phyloP scores from a whole-genome alignment of 305 asterid species.

The Ajuga reptans region DNA sequence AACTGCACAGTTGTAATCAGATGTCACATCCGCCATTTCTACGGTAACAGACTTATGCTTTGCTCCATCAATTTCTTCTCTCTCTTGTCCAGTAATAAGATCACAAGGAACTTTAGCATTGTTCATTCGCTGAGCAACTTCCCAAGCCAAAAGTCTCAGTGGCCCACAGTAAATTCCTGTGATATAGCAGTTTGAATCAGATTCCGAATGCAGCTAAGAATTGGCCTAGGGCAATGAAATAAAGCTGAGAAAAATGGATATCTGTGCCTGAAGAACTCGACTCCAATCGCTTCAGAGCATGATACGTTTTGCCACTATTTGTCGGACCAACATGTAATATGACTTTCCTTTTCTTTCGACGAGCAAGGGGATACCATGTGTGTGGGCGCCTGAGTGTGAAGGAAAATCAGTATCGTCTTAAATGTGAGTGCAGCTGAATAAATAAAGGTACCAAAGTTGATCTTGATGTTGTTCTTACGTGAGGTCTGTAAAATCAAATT shows the following conservation, averaged over 20 bases:
- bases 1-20: constrained; percentile 71
- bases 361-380: constrained; percentile 84
- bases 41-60: constrained; percentile 82
- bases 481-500: constrained; percentile 77
- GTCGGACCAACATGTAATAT: constrained; percentile 92
- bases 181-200: constrained; percentile 7
- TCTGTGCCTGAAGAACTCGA: constrained; percentile 60
- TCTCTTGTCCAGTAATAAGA: constrained; percentile 92
- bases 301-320: constrained; percentile 89
- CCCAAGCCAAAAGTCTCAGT: constrained; percentile 97
- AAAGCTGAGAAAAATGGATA: not conserved
- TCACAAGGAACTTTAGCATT: constrained; percentile 86
- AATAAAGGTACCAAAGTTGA: constrained; percentile 17
- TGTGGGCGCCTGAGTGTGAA: constrained; percentile 59
- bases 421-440: not conserved
- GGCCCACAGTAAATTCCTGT: constrained; percentile 94
- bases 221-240: not conserved
- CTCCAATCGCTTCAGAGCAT: constrained; percentile 74
- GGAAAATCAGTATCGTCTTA: not conserved
- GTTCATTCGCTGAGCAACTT: constrained; percentile 77
- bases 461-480: constrained; percentile 43
- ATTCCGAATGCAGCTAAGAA: constrained; percentile 2
- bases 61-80: constrained; percentile 79
- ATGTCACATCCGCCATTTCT: constrained; percentile 79
- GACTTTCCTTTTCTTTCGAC: constrained; percentile 59